Evolutionary conservation across 352 stramenopile species (phyloP).

Genomic region (Hyaloperonospora arabidopsidis): DNA sequence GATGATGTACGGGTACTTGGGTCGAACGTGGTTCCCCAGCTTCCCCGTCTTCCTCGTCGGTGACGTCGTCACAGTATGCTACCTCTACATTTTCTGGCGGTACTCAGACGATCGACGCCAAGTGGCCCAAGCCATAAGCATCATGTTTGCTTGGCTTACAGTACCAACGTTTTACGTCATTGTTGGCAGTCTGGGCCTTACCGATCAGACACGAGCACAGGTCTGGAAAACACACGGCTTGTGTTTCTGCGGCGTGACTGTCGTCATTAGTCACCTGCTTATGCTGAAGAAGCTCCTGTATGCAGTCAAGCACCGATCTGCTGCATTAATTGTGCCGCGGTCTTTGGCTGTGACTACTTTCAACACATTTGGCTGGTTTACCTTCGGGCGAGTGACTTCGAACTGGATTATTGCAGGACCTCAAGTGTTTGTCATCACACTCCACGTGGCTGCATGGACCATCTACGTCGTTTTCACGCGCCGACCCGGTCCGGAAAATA

Average conservation of each 20-base stretch:
- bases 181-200: conserved; percentile 19
- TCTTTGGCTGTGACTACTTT: conserved; percentile 35
- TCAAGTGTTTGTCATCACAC: conserved; percentile 34
- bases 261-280: conserved; percentile 32
- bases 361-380: conserved; percentile 49
- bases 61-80: conserved; percentile 23
- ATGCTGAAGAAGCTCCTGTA: conserved; percentile 34
- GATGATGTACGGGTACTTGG: conserved; percentile 29
- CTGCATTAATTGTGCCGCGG: conserved; percentile 27
- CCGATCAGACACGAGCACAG: conserved; percentile 18
- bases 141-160: conserved; percentile 17
- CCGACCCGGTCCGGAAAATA: not conserved
- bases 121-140: conserved; percentile 13
- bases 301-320: conserved; percentile 33
- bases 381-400: conserved; percentile 34
- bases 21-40: conserved; percentile 29
- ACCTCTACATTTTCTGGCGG: conserved; percentile 27
- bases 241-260: conserved; percentile 28
- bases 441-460: conserved; percentile 26
- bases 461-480: conserved; percentile 29
- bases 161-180: conserved; percentile 25
- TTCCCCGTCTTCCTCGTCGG: conserved; percentile 35
- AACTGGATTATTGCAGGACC: conserved; percentile 51
- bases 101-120: conserved; percentile 15
- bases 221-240: conserved; percentile 28